Conservation (phyloP, 1,284 basidiomycete genomes). For the Cutaneotrichosporon dermatis region DNA sequence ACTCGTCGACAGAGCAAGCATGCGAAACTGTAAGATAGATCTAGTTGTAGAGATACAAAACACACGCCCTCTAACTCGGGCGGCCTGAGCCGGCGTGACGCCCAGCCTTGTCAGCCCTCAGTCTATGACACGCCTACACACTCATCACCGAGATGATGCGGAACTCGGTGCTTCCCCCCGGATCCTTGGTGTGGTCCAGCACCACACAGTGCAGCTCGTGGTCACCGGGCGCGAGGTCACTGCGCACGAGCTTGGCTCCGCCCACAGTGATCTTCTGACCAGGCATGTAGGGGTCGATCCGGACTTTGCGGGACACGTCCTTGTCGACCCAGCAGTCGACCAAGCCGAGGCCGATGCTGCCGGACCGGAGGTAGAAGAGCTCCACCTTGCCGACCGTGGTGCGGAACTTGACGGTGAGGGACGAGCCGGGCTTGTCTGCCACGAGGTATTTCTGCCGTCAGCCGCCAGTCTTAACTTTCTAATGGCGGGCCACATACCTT, state of each 20-base stretch:
- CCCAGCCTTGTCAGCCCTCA: too few species aligned
- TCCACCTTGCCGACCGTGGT: slow-evolving; percentile 29
- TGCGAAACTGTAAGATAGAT: too few species aligned
- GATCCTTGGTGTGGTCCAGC: slow-evolving; percentile 7
- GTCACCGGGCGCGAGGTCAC: background rate
- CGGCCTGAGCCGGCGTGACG: too few species aligned
- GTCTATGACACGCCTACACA: background rate
- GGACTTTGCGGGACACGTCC: slow-evolving; percentile 25
- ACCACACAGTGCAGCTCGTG: slow-evolving; percentile 8
- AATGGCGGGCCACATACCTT: too few species aligned
- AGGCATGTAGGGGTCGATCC: too few species aligned
- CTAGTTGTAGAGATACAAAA: too few species aligned
- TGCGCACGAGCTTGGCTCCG: background rate
- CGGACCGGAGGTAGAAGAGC: slow-evolving; percentile 35
- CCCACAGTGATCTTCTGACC: slow-evolving; percentile 15
- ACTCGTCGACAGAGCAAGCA: too few species aligned
- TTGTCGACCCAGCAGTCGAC: slow-evolving; percentile 43
- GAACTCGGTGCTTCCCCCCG: slow-evolving; percentile 9
- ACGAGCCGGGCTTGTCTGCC: slow-evolving; percentile 36
- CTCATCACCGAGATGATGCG: slow-evolving; percentile 14
- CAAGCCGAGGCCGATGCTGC: slow-evolving; percentile 34
- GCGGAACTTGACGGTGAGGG: slow-evolving; percentile 33
- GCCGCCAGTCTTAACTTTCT: too few species aligned
- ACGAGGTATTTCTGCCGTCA: slow-evolving; percentile 37
- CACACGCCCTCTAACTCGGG: too few species aligned